Conservation (phyloP, 192 early-diverging fungal genomes). For the Rhizophagus clarus region DNA sequence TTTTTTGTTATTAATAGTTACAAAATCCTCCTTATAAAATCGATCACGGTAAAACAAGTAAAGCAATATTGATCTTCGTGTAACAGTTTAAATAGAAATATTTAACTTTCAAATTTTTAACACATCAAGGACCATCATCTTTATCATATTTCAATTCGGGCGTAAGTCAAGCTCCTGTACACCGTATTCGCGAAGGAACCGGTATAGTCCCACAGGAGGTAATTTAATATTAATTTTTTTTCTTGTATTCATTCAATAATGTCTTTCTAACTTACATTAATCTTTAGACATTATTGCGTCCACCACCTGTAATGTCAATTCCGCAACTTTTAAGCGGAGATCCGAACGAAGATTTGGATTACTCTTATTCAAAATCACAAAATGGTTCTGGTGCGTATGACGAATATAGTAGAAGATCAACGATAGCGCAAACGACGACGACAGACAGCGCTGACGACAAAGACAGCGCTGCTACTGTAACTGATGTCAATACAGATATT, state of each 20-base stretch:
- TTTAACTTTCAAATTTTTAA: not conserved
- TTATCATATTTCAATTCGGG: not conserved
- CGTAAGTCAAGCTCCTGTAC: not conserved
- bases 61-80: not conserved
- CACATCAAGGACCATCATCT: not conserved
- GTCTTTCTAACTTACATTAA: not conserved
- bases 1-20: not conserved
- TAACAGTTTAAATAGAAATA: not conserved
- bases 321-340: slow-evolving; percentile 32
- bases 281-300: slow-evolving; percentile 12
- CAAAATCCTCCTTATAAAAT: not conserved
- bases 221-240: no score
- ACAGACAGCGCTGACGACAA: slow-evolving; percentile 7
- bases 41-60: slow-evolving; percentile 4
- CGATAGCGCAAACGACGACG: slow-evolving; percentile 21
- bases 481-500: not conserved
- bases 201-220: slow-evolving; percentile 1
- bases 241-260: not conserved
- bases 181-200: slow-evolving; percentile 4
- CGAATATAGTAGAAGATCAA: not conserved
- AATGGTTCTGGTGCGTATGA: slow-evolving; percentile 4
- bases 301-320: slow-evolving; percentile 37
- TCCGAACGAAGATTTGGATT: slow-evolving; percentile 15
- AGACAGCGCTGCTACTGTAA: slow-evolving; percentile 9
- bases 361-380: slow-evolving; percentile 25